phyloP scores from a whole-genome alignment of 2,329 filamentous ascomycete genomes.

The Thyridium curvatum region DNA sequence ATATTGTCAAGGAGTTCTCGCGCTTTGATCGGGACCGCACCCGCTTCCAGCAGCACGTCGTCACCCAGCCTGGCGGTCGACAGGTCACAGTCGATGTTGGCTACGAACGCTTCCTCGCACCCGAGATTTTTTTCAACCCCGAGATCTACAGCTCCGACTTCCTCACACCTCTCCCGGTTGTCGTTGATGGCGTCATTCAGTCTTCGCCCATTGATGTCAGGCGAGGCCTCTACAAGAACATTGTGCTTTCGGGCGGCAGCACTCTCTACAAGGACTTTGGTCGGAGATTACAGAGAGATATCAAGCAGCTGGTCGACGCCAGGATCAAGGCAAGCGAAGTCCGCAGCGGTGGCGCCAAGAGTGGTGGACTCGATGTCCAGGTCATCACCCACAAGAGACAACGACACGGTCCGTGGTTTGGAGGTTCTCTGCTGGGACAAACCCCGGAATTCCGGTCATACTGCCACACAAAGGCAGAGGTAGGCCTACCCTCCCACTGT shows the following conservation, averaged over 20 bases:
- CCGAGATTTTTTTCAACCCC: conserved; percentile 99
- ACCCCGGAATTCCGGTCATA: conserved; percentile 98
- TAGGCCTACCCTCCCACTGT: conserved; percentile 22
- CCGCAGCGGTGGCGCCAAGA: conserved; percentile 84
- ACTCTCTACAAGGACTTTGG: conserved; percentile 99
- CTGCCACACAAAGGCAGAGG: conserved; percentile 86
- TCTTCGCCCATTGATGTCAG: conserved; percentile 96
- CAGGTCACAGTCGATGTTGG: conserved; percentile 85
- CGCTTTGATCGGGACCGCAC: conserved; percentile 90
- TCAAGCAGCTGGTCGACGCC: conserved; percentile 90
- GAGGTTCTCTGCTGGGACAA: conserved; percentile 90
- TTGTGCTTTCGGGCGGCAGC: conserved; percentile 93
- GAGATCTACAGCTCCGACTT: conserved; percentile 99
- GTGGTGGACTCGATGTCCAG: conserved; percentile 90
- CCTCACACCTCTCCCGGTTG: conserved; percentile 85
- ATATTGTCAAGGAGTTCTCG: conserved; percentile 97
- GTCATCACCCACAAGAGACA: conserved; percentile 97
- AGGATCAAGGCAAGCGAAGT: conserved; percentile 89
- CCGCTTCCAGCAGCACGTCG: conserved; percentile 84
- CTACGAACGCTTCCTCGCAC: conserved; percentile 95
- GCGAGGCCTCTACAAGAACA: conserved; percentile 98
- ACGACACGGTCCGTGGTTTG: conserved; percentile 97
- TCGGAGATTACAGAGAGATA: conserved; percentile 90
- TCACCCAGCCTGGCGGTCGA: conserved; percentile 78
- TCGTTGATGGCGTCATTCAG: conserved; percentile 96